Base-by-base conservation (phyloP, 805 yeast genomes). In the Spencermartinsiella europaea region DNA sequence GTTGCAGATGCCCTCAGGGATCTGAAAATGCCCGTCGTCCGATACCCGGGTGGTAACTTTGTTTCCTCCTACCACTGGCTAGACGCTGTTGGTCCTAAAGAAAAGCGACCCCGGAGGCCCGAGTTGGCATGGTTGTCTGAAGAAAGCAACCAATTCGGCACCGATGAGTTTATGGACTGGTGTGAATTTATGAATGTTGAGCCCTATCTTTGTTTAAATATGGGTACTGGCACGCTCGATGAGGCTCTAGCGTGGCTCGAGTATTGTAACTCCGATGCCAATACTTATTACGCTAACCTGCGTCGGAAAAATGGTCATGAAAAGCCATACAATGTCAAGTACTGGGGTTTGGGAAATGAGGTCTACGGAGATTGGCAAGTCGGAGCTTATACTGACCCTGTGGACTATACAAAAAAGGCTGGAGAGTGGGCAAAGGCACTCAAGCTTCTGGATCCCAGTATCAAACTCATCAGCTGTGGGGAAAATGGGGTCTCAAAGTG, bases 21-120 rank as follows among this genome's bases (percentile, higher is more conserved):
- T 22, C 54, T 65, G 22, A 50, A 64, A 27, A 57, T 65, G 62
- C 68, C 69, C 10, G 65, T 62, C 4, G 60, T 65, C 10, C 55
- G 69, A 44, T 65, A 66, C 60, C 69, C 69, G 28, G 69, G 69
- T 14, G 69, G 69, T 12, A 65, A 65, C 44, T 65, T 65, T 50
- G 68, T 63, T 19, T 57, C 64, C 2, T 56, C 66, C 3, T 65
- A 65, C 40, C 69, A 65, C 40, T 65, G 69, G 69, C 42, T 53
- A 19, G 69, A 65, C 42, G 69, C 64, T 3, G 61, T 65, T 22
- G 69, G 69, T 2, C 68, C 68, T 5, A 52, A 52, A 35, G 60
- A 58, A 21, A 17, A 49, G 5, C 55, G 69, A 37, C 68, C 67
- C 14, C 48, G 60, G 38, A 48, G 68, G 43, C 68, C 67, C 2